phyloP scores from a whole-genome alignment of 805 yeast species.

The Priceomyces castillae region DNA sequence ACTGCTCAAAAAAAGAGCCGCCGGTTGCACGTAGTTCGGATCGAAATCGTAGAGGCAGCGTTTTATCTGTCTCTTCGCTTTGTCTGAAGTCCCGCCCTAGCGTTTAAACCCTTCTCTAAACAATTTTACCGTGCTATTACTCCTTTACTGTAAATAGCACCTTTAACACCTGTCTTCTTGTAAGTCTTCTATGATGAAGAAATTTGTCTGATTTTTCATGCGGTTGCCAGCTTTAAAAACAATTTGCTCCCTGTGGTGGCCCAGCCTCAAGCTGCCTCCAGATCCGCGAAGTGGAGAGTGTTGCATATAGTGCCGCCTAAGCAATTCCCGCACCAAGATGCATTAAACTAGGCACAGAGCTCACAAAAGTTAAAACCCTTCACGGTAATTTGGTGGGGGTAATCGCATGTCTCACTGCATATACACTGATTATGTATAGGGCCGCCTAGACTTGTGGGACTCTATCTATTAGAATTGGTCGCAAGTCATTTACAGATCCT shows the following conservation, averaged over 20 bases:
- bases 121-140: not conserved
- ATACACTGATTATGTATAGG: too few relatives aligned
- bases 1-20: not conserved
- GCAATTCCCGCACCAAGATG: not conserved
- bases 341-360: not conserved
- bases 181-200: too few relatives aligned
- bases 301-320: not conserved
- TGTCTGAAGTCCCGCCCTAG: not conserved
- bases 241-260: not conserved
- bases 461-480: too few relatives aligned
- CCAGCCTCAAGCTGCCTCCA: not conserved
- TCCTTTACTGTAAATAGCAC: not conserved
- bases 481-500: not conserved
- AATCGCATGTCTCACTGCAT: too few relatives aligned
- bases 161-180: not conserved
- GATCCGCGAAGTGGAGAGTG: slow-evolving; percentile 1
- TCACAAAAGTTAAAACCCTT: not conserved
- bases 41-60: not conserved
- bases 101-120: not conserved
- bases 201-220: too few relatives aligned
- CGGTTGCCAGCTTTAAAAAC: not conserved
- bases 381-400: not conserved
- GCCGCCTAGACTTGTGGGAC: not conserved
- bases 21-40: not conserved
- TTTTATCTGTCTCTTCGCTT: not conserved